Evolutionary conservation across 441 rosid species (phyloP), one percentile per base, ranked within the genome.

Genomic region (Erodium moschatum): DNA sequence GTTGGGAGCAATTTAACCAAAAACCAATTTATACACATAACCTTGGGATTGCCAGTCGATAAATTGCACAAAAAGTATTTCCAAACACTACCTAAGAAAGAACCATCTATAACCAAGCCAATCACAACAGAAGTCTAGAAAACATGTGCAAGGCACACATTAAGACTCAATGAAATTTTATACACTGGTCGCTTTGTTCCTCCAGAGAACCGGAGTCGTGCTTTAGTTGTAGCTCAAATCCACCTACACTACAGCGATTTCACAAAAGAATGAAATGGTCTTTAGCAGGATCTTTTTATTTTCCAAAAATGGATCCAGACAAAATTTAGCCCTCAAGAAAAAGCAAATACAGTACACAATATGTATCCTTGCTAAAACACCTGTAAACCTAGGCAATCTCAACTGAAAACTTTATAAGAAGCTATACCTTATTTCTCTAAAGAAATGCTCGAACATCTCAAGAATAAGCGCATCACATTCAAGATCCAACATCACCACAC

Each of bases 401-500:
- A 56, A 18, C 24, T 20, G 24, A 56, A 56, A 19, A 56, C 62
- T 16, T 18, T 56, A 18, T 44, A 56, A 19, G 13, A 19, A 69
- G 70, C 19, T 19, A 65, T 85, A 92, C 98, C 98, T 86, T 77
- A 92, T 83, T 69, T 87, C 73, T 81, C 84, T 85, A 29, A 93
- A 83, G 81, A 93, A 87, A 79, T 81, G 88, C 79, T 84, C 92
- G 84, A 96, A 96, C 99, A 96, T 96, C 79, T 96, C 85, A 64
- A 80, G 66, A 71, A 96, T 85, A 66, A 96, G 85, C 19, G 81
- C 83, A 77, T 96, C 96, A 50, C 97, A 96, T 81, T 92, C 99
- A 48, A 94, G 94, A 83, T 94, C 99, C 90, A 94, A 72, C 99
- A 94, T 94, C 78, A 93, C 96, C 33, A 91, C 97, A 67, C 98